Evolutionary conservation across 2,329 filamentous ascomycete species (phyloP).

Genomic region (Arthrobotrys musiformis): DNA sequence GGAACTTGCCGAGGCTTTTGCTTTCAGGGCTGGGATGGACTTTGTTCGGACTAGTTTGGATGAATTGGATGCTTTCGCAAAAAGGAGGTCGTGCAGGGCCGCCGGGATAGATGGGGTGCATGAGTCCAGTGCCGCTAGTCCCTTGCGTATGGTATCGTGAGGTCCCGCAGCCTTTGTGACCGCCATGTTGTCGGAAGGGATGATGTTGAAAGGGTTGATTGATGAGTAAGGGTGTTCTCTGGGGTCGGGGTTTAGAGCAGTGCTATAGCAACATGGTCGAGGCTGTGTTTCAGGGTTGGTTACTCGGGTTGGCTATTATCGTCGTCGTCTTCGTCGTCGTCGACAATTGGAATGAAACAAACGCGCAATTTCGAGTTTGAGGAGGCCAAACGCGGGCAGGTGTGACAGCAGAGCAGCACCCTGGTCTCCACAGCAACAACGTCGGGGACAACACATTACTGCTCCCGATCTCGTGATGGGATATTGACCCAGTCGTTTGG

Average conservation of each 20-base stretch:
- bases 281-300: conserved; percentile 15
- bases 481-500: conserved; percentile 45
- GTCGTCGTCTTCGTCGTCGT: not conserved
- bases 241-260: not conserved
- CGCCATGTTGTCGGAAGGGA: conserved; percentile 22
- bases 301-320: not conserved
- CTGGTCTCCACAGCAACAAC: conserved; percentile 51
- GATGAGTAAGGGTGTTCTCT: not conserved
- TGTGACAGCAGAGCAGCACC: not conserved
- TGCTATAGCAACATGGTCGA: conserved; percentile 33
- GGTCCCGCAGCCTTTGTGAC: conserved; percentile 43
- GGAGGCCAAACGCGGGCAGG: conserved; percentile 27
- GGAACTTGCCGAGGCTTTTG: conserved; percentile 15
- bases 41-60: conserved; percentile 43
- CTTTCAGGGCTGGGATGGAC: conserved; percentile 30
- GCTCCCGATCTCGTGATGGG: conserved; percentile 25
- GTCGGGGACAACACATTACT: conserved; percentile 37
- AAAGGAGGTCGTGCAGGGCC: conserved; percentile 49
- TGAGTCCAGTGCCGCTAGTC: conserved; percentile 38
- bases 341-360: conserved; percentile 31
- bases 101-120: conserved; percentile 31
- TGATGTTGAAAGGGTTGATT: not conserved
- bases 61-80: conserved; percentile 8
- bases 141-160: conserved; percentile 47
- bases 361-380: conserved; percentile 35